A percentile compares a stretch with the other conserved stretches of the same genome.
Conservation (phyloP, 2,329 filamentous ascomycete genomes). For the Sclerotinia borealis region DNA sequence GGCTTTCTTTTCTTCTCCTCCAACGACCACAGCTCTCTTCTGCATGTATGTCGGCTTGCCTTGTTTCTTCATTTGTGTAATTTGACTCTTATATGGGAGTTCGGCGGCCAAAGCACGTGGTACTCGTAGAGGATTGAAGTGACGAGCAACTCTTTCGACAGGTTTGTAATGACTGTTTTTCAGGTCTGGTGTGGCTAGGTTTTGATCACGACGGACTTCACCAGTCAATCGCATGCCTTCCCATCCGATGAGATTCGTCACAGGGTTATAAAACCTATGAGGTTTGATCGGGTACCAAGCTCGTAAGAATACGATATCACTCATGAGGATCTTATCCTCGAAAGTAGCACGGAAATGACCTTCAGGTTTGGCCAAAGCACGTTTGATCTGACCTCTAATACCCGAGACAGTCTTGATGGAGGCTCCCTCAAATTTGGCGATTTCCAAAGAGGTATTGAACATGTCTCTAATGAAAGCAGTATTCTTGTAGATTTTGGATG, state of each 20-base stretch:
- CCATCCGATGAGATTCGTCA: conserved; percentile 89
- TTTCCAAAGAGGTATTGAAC: conserved; percentile 89
- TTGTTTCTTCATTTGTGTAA: conserved; percentile 73
- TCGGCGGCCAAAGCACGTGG: conserved; percentile 73
- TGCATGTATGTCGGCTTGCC: conserved; percentile 82
- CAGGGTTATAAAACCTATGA: conserved; percentile 93
- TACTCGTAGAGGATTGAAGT: conserved; percentile 71
- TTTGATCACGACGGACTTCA: conserved; percentile 73
- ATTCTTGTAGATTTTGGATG: conserved; percentile 99
- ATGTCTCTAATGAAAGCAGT: conserved; percentile 98
- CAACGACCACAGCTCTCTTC: conserved; percentile 84
- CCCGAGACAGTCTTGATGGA: conserved; percentile 94
- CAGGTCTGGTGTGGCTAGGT: conserved; percentile 68
- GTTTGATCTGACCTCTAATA: conserved; percentile 94
- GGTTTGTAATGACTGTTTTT: conserved; percentile 81
- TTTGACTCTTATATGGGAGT: conserved; percentile 89
- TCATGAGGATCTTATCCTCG: conserved; percentile 96
- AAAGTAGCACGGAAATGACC: conserved; percentile 96
- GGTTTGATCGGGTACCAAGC: conserved; percentile 97
- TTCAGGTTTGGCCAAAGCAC: conserved; percentile 85
- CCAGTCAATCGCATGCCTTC: conserved; percentile 90
- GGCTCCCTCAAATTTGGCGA: conserved; percentile 97
- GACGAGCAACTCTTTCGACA: conserved; percentile 58
- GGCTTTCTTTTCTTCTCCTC: conserved; percentile 83
- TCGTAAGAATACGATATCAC: conserved; percentile 90